phyloP scores from a whole-genome alignment of 495 filamentous ascomycete species.

The Paragyromitra xinjiangensis region DNA sequence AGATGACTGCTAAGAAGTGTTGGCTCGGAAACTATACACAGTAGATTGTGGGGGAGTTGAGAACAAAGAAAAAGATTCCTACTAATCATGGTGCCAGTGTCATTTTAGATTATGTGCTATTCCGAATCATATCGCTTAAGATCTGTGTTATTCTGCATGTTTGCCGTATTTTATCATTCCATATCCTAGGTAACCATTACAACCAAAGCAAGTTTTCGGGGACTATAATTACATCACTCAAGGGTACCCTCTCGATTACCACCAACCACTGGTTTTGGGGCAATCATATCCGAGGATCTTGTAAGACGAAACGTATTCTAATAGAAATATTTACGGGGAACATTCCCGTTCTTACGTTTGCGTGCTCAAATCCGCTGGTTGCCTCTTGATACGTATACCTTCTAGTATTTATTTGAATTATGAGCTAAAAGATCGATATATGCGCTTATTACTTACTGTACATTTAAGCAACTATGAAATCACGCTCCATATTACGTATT shows the following conservation, averaged over 20 bases:
- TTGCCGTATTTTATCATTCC: not conserved
- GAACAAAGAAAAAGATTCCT: not conserved
- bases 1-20: not conserved
- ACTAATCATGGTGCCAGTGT: not conserved
- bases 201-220: not conserved
- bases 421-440: not conserved
- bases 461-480: slow-evolving; percentile 39
- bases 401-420: not conserved
- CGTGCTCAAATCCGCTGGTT: not conserved
- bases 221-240: not conserved
- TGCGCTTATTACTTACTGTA: not conserved
- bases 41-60: not conserved
- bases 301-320: not conserved
- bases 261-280: not conserved
- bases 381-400: not conserved
- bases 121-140: not conserved
- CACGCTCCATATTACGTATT: not conserved
- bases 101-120: not conserved
- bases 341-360: not conserved
- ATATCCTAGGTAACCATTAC: not conserved
- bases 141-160: not conserved
- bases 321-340: not conserved
- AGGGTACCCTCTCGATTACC: not conserved
- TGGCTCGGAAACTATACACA: no score
- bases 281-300: not conserved